Conservation (phyloP, 768 basidiomycete species). For the Suillus luteus region DNA sequence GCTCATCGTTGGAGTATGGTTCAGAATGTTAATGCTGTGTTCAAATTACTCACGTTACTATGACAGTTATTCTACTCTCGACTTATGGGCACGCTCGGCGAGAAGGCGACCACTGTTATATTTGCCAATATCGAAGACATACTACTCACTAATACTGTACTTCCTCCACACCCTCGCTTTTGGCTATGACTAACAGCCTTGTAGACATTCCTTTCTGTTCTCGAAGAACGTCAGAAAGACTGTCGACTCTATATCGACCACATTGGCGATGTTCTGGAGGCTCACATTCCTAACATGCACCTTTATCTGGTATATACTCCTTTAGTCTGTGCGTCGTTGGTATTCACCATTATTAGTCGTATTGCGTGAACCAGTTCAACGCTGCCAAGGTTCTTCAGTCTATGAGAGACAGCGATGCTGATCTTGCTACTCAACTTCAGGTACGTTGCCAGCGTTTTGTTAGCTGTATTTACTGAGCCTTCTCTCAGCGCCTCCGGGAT, state of each 20-base stretch:
- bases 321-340: neutral
- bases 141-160: constrained; percentile 81
- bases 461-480: neutral
- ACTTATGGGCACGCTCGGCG: constrained; percentile 69
- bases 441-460: constrained; percentile 35
- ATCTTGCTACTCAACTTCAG: constrained; percentile 66
- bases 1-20: constrained; percentile 80
- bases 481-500: constrained; percentile 66
- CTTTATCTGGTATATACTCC: constrained; percentile 68
- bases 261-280: constrained; percentile 82
- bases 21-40: neutral
- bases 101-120: constrained; percentile 76
- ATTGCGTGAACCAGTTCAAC: constrained; percentile 85
- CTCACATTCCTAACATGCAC: constrained; percentile 73
- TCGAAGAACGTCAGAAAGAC: constrained; percentile 90
- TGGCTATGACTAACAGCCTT: constrained; percentile 7
- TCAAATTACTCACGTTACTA: constrained; percentile 6
- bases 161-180: neutral
- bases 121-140: constrained; percentile 96
- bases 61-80: constrained; percentile 82
- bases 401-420: constrained; percentile 65
- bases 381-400: constrained; percentile 79
- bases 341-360: constrained; percentile 52
- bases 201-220: constrained; percentile 79
- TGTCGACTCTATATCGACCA: constrained; percentile 89